Conservation (phyloP, 495 filamentous ascomycete species). For the Neohortaea acidophila region DNA sequence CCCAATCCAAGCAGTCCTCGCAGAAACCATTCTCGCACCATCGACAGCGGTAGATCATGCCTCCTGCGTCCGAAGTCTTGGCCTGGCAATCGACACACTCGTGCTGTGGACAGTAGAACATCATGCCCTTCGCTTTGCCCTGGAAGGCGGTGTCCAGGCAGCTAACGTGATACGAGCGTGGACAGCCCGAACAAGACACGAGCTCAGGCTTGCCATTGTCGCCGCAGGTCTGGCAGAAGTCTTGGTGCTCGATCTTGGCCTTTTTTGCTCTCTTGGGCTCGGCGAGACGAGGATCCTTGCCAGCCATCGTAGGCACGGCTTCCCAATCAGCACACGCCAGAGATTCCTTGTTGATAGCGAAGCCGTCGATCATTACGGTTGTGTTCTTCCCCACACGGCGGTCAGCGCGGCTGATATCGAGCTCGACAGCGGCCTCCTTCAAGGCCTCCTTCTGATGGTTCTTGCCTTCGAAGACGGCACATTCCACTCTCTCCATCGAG, state of each 20-base stretch:
- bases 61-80: conserved; percentile 41
- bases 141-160: conserved; percentile 35
- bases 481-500: conserved; percentile 43
- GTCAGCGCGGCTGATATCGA: conserved; percentile 28
- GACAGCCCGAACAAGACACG: conserved; percentile 38
- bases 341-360: conserved; percentile 44
- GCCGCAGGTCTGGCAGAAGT: conserved; percentile 43
- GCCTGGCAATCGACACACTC: conserved; percentile 39
- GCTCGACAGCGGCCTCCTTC: conserved; percentile 19
- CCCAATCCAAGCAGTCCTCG: conserved; percentile 47
- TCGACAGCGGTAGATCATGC: conserved; percentile 44
- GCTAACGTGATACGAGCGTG: conserved; percentile 38
- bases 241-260: conserved; percentile 33
- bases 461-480: conserved; percentile 45
- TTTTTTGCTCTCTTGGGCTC: conserved; percentile 32
- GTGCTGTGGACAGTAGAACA: conserved; percentile 44
- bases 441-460: conserved; percentile 26
- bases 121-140: conserved; percentile 23
- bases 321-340: conserved; percentile 39
- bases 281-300: conserved; percentile 39
- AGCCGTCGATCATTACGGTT: conserved; percentile 45
- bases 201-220: conserved; percentile 35
- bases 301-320: conserved; percentile 41
- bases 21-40: conserved; percentile 44
- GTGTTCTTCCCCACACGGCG: conserved; percentile 43